Evolutionary conservation across 2,329 filamentous ascomycete genomes (phyloP), one percentile per base, ranked within the genome.

Genomic region (Aspergillus quadricinctus): DNA sequence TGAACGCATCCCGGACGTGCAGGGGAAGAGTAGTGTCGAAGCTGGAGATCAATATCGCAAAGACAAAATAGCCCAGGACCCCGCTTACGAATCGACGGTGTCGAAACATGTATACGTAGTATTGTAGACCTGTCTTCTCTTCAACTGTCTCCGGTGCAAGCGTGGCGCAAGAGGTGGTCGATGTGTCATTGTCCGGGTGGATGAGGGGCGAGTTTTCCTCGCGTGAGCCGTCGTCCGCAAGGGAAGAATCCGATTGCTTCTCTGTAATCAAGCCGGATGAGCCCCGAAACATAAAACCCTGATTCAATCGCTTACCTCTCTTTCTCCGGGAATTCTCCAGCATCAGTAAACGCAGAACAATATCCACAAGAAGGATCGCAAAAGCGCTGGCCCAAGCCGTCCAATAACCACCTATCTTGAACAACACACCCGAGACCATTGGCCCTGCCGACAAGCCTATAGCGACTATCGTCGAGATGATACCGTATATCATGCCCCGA

Each of bases 21-120:
- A 86, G 70, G 1, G 83, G 82, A 1, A 85, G 64, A 0, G 83
- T 80, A 1, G 80, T 78, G 58, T 85, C 83, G 54, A 84, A 83
- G 3, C 79, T 77, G 21, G 81, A 78, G 69, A 82, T 75, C 21
- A 83, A 68, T 28, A 78, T 74, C 0, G 78, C 77, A 61, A 81
- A 75, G 8, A 80, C 74, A 25, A 82, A 60, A 54, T 68, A 74
- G 14, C 72, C 75, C 66, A 75, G 72, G 1, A 79, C 69, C 0
- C 75, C 76, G 7, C 73, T 70, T 14, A 77, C 57, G 14, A 80
- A 72, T 9, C 77, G 75, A 21, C 70, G 72, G 21, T 76, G 75
- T 23, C 66, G 66, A 35, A 80, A 70, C 3, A 81, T 66, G 23
- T 69, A 72, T 19, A 77, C 52, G 25, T 80, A 64, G 6, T 64